Percentiles rank a stretch among this genome's conserved stretches.
Conservation (phyloP, 176 grass and related monocot genomes). For the Eremochloa ophiuroides region DNA sequence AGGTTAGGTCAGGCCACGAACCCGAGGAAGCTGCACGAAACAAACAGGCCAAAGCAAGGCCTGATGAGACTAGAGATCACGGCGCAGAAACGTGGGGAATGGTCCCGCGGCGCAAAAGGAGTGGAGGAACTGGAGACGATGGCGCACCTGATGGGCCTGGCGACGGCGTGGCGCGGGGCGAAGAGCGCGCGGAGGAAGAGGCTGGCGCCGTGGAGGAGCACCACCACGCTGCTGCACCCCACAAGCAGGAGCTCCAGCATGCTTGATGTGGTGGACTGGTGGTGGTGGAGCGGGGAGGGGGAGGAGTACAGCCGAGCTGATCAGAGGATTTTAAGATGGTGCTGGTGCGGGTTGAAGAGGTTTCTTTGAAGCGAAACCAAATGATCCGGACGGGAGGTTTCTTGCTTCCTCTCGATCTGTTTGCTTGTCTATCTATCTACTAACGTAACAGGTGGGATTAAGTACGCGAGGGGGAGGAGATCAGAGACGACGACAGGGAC, state of each 20-base stretch:
- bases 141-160: conserved; percentile 39
- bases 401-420: background rate
- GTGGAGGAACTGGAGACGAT: too few relatives aligned
- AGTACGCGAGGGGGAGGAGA: background rate
- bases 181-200: conserved; percentile 46
- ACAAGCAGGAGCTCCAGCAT: conserved; percentile 46
- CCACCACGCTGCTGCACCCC: conserved; percentile 46
- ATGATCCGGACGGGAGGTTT: background rate
- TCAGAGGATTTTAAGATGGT: background rate
- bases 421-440: background rate
- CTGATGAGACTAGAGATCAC: background rate
- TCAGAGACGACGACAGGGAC: background rate
- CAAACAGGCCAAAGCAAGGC: background rate
- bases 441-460: background rate
- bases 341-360: background rate
- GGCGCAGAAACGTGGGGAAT: too few relatives aligned
- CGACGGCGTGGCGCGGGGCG: conserved; percentile 31
- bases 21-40: conserved; percentile 38
- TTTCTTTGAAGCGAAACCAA: conserved; percentile 10
- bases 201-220: conserved; percentile 55
- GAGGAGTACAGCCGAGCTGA: background rate
- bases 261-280: background rate
- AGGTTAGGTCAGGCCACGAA: conserved; percentile 32
- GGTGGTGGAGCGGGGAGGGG: background rate
- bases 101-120: too few relatives aligned